Base-by-base conservation (phyloP, 1,284 basidiomycete species). In the Golubevia pallescens region DNA sequence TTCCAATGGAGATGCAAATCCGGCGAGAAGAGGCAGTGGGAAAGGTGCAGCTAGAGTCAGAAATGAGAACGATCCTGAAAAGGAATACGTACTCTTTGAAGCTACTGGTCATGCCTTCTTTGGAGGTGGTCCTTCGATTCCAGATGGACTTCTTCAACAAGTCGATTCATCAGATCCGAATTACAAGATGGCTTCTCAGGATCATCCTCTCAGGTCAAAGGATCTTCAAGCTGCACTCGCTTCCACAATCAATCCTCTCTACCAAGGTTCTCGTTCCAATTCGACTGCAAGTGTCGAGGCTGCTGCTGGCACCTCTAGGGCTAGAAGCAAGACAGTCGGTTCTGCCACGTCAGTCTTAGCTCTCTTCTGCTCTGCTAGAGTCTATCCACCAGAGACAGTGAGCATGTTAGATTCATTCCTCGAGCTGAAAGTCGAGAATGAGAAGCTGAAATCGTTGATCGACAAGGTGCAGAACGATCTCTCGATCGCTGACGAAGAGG, bases 371-470 rank as follows among this genome's bases (percentile, higher is more conserved):
- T 75, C 77, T 4, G 69, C 70, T 23, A 62, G 78, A 8, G 71
- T 77, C 13, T 79, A 78, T 48, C 78, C 78, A 13, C 72, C 73
- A 66, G 77, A 79, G 63, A 79, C 75, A 58, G 72, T 78, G 14
- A 71, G 71, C 64, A 78, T 80, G 73, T 69, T 80, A 24, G 78
- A 80, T 58, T 78, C 77, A 8, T 80, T 80, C 71, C 65, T 80
- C 28, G 78, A 80, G 62, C 70, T 80, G 64, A 80, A 80, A 67
- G 66, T 80, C 19, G 78, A 80, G 60, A 80, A 80, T 53, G 78
- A 80, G 61, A 73, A 75, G 65, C 66, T 80, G 60, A 70, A 76
- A 23, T 58, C 69, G 1, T 59, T 75, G n/a, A 69, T 80, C 32
- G 72, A 67, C 20, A 73, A 78, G 48, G 70, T 78, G 66, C 67